Percentiles rank a stretch among this genome's conserved stretches.
These are phyloP conservation scores for Penicillium sp. DNA, from an alignment of 2,329 filamentous ascomycete species.

Conservation along the genomic window DNA sequence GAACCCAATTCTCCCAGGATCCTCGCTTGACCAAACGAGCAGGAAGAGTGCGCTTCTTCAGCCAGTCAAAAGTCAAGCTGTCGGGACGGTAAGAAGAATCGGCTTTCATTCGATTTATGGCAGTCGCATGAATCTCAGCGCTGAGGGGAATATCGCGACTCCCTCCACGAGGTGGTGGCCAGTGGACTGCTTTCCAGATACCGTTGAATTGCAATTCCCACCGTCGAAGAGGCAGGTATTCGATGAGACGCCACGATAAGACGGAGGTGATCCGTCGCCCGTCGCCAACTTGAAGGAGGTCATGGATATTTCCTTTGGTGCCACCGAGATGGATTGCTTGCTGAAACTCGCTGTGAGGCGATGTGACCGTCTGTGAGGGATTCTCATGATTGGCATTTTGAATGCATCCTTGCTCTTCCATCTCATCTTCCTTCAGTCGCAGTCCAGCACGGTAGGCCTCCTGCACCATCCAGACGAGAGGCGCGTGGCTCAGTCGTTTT, in stretches of 20 bases:
- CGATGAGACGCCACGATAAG: constrained; percentile 64
- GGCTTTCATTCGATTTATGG: constrained; percentile 61
- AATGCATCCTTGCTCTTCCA: constrained; percentile 16
- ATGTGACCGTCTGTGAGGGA: constrained; percentile 39
- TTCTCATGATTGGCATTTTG: constrained; percentile 13
- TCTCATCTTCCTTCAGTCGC: constrained; percentile 62
- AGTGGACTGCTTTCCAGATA: constrained; percentile 64
- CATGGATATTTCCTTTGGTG: constrained; percentile 52
- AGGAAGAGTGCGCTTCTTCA: too few species aligned
- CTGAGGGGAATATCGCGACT: constrained; percentile 63
- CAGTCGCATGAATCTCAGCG: constrained; percentile 62
- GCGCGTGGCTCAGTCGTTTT: constrained; percentile 57
- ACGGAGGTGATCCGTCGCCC: constrained; percentile 52
- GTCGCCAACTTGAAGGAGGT: constrained; percentile 57
- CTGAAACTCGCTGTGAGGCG: too few species aligned
- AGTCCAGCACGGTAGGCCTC: constrained; percentile 59
- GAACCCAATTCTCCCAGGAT: too few species aligned
- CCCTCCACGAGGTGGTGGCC: constrained; percentile 68
- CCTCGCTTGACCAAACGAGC: neutral
- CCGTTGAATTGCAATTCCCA: constrained; percentile 58
- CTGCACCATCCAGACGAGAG: constrained; percentile 62
- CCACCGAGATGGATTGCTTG: too few species aligned
- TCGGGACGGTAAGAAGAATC: constrained; percentile 61
- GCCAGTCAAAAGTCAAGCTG: constrained; percentile 65
- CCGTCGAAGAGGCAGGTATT: constrained; percentile 66